Percentiles rank a stretch among this genome's conserved stretches.
Conservation (phyloP, 2,329 filamentous ascomycete species). For the Eutypa lata region DNA sequence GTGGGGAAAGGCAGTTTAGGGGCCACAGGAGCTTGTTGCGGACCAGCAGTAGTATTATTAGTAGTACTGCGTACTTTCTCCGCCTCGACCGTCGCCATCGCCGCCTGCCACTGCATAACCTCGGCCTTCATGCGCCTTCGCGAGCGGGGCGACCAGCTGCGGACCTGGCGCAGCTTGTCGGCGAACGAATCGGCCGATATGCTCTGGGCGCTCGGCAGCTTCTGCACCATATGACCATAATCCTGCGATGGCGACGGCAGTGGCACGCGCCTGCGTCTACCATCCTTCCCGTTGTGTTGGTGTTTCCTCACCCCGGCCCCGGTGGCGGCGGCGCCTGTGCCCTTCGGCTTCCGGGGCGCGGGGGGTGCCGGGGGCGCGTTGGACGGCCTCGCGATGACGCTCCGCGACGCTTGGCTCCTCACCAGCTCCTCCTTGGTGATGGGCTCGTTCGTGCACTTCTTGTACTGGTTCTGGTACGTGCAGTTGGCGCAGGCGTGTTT, state of each 20-base stretch:
- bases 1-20: not conserved
- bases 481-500: constrained; percentile 28
- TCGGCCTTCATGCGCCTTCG: constrained; percentile 23
- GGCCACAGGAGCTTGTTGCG: no score
- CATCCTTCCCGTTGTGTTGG: no score
- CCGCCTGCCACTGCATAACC: constrained; percentile 26
- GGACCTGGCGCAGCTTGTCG: constrained; percentile 20
- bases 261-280: not conserved
- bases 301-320: no score
- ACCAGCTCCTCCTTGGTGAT: constrained; percentile 19
- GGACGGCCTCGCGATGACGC: no score
- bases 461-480: constrained; percentile 28
- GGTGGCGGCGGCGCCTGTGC: not conserved
- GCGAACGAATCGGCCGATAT: constrained; percentile 16
- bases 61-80: constrained; percentile 15
- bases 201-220: constrained; percentile 3
- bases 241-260: not conserved
- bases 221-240: constrained; percentile 7
- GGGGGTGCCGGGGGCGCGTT: constrained; percentile 6
- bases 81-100: constrained; percentile 25
- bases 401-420: constrained; percentile 12
- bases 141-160: constrained; percentile 20
- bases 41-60: no score
- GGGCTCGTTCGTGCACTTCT: constrained; percentile 25
- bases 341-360: constrained; percentile 9